Base-by-base conservation (phyloP, 2,329 filamentous ascomycete species). In the Herpotrichia juniperi region DNA sequence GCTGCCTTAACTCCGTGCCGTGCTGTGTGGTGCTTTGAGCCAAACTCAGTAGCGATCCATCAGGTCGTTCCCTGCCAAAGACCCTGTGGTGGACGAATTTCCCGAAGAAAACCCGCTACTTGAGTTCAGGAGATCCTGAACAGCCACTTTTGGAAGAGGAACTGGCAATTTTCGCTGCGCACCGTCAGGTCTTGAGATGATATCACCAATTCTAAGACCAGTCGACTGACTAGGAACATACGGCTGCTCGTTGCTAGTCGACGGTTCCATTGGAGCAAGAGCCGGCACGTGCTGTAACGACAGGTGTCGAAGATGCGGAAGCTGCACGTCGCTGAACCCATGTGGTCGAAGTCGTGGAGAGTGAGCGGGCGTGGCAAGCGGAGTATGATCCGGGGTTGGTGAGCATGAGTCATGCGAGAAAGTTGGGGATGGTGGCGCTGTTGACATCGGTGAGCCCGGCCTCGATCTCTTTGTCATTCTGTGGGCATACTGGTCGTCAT, bases 381-480 rank as follows among this genome's bases (percentile, higher is more conserved):
- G 93, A n/a, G 94, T 97, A 79, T 97, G 93, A 69, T 97, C 93
- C 10, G 93, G 94, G 1, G 93, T 99, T 4, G 93, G 94, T 9
- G 93, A 97, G 42, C 93, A 83, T 10, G 93, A 97, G 75, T 96
- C 92, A 76, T 97, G 92, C 2, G 93, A 97, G 74, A 97, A 96
- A 3, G 93, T 97, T 22, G 93, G 93, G 26, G 93, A 97, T 22
- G 93, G 96, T 17, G 94, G 94, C 42, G 93, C 93, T 2, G 93
- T 97, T 8, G 93, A 97, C 76, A 96, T 91, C 47, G 93, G 94
- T 30, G 93, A 97, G 73, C 93, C 94, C 37, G 94, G 93, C 63
- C 93, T 82, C 54, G 93, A 97, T 58, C 92, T 87, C 81, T 97
- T 97, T 22, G 89, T 84, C 64, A 88, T 85, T 54, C 90, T 83